Percentiles rank a stretch among this genome's conserved stretches.
Evolutionary conservation across 2,329 filamentous ascomycete species (phyloP).

Genomic region (Neopestalotiopsis rosae): DNA sequence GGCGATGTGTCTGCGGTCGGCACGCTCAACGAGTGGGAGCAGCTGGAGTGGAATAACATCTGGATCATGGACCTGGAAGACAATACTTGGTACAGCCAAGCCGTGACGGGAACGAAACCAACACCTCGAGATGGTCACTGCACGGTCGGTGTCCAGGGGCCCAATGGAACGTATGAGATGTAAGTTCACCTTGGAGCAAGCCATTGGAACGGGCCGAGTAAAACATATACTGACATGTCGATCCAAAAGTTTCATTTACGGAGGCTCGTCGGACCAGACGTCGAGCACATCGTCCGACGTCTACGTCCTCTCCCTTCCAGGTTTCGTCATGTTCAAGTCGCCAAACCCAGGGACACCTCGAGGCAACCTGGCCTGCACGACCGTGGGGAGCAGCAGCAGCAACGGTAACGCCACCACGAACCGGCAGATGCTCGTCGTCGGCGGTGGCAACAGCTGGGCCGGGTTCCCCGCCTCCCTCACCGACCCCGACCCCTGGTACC

Average conservation of each 20-base stretch:
- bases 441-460: slow-evolving; percentile 37
- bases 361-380: slow-evolving; percentile 39
- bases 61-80: slow-evolving; percentile 39
- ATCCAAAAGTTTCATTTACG: slow-evolving; percentile 41
- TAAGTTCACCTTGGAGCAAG: slow-evolving; percentile 25
- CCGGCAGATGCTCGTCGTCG: slow-evolving; percentile 46
- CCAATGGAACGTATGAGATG: slow-evolving; percentile 42
- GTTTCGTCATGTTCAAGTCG: slow-evolving; percentile 42
- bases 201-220: not conserved
- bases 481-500: slow-evolving; percentile 39
- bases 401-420: slow-evolving; percentile 11
- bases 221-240: not conserved
- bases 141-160: slow-evolving; percentile 37
- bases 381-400: slow-evolving; percentile 32
- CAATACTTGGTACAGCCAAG: slow-evolving; percentile 41
- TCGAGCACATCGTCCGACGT: slow-evolving; percentile 34
- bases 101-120: slow-evolving; percentile 37
- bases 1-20: slow-evolving; percentile 32
- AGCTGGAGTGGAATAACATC: slow-evolving; percentile 34
- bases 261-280: slow-evolving; percentile 33
- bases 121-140: slow-evolving; percentile 36
- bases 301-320: slow-evolving; percentile 43
- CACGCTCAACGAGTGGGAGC: slow-evolving; percentile 24
- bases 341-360: slow-evolving; percentile 29
- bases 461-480: slow-evolving; percentile 26